phyloP scores from a whole-genome alignment of 2,329 filamentous ascomycete species.

The Mycosphaerelloides madeirae region DNA sequence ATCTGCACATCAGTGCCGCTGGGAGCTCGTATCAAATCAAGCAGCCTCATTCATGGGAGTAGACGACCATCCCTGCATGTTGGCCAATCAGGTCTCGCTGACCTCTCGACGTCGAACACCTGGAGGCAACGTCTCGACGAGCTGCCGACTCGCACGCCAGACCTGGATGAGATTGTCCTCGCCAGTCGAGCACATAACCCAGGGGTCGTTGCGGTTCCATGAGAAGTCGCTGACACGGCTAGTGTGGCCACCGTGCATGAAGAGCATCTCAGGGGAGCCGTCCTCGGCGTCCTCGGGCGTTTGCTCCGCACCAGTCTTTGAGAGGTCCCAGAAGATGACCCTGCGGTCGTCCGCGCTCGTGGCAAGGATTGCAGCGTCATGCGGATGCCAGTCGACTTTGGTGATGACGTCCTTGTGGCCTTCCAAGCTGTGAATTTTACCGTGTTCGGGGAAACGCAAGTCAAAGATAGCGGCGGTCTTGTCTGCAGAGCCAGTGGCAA shows the following conservation, averaged over 20 bases:
- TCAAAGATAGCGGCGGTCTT: slow-evolving; percentile 96
- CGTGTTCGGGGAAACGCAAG: slow-evolving; percentile 62
- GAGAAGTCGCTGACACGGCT: slow-evolving; percentile 95
- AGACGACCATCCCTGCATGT: no score
- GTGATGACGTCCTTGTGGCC: slow-evolving; percentile 87
- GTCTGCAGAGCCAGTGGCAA: slow-evolving; percentile 91
- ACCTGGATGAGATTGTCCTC: slow-evolving; percentile 97
- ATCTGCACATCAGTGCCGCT: no score
- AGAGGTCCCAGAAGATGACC: slow-evolving; percentile 95
- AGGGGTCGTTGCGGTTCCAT: slow-evolving; percentile 96
- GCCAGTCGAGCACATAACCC: slow-evolving; percentile 91
- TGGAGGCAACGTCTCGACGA: slow-evolving; percentile 33
- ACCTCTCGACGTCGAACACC: slow-evolving; percentile 31
- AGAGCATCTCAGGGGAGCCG: slow-evolving; percentile 90
- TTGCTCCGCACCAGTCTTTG: slow-evolving; percentile 87
- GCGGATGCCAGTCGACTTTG: slow-evolving; percentile 90
- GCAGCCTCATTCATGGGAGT: no score
- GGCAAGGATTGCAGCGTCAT: slow-evolving; percentile 79
- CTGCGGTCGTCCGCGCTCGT: slow-evolving; percentile 90
- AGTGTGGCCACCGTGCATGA: slow-evolving; percentile 98
- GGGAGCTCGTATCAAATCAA: no score
- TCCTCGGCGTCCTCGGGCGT: slow-evolving; percentile 92
- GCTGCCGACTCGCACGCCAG: slow-evolving; percentile 44
- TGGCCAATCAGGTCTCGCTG: slow-evolving; percentile 3
- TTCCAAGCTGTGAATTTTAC: slow-evolving; percentile 84